Conservation (phyloP, 176 grass and related monocot species). For the Areca catechu region DNA sequence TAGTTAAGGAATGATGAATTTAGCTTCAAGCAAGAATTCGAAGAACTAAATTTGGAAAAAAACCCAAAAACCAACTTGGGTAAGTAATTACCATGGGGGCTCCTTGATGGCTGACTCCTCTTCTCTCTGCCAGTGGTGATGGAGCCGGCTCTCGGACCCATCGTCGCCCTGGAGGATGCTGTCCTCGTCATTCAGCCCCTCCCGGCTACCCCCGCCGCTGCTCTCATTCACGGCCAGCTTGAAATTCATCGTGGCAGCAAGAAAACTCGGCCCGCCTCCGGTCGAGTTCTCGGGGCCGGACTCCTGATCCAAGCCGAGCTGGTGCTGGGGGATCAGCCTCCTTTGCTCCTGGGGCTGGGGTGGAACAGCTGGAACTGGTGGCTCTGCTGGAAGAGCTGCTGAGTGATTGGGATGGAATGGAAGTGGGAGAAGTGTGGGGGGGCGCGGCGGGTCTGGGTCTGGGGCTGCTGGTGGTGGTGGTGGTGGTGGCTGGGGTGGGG, state of each 20-base stretch:
- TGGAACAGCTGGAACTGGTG: constrained; percentile 25
- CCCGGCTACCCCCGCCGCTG: constrained; percentile 13
- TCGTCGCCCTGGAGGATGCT: constrained; percentile 39
- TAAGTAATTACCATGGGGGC: constrained; percentile 49
- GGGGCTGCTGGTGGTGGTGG: not conserved
- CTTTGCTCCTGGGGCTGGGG: constrained; percentile 33
- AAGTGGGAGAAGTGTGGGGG: not conserved
- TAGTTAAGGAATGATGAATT: too few relatives aligned
- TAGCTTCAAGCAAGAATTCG: too few relatives aligned
- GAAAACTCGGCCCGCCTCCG: constrained; percentile 31
- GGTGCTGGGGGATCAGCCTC: constrained; percentile 28
- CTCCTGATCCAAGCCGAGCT: constrained; percentile 66
- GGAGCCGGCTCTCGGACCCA: constrained; percentile 46
- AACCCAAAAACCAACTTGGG: too few relatives aligned
- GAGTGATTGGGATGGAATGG: constrained; percentile 15
- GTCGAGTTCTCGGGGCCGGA: constrained; percentile 47
- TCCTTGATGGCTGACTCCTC: constrained; percentile 93
- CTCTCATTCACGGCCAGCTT: constrained; percentile 61
- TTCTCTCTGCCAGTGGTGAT: constrained; percentile 42
- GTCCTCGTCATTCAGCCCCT: too few relatives aligned
- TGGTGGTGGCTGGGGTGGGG: too few relatives aligned
- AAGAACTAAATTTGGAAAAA: too few relatives aligned
- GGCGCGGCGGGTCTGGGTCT: not conserved
- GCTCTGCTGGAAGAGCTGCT: constrained; percentile 19
- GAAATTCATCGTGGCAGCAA: constrained; percentile 66